A percentile compares a stretch with the other conserved stretches of the same genome.
Evolutionary conservation across 257 asterid species (phyloP).

Genomic region (Solanum microdontum): DNA sequence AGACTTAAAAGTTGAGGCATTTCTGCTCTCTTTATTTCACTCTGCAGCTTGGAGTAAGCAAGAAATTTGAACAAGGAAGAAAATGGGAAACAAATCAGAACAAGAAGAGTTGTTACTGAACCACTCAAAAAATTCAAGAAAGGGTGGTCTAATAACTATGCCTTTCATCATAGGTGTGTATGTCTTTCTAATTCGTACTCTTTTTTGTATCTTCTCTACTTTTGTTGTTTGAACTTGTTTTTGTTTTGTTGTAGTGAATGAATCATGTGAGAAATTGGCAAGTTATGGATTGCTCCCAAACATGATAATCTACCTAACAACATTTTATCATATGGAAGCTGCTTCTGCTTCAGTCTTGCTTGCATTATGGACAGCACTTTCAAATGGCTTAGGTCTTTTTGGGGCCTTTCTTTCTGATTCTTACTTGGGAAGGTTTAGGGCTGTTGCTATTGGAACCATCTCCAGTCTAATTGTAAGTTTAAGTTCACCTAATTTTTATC

Average conservation of each 20-base stretch:
- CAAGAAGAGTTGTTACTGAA: neutral
- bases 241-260: conserved; percentile 4
- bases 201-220: neutral
- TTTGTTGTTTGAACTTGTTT: neutral
- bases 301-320: conserved; percentile 9
- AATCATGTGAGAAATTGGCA: conserved; percentile 10
- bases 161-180: conserved; percentile 2
- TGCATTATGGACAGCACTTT: conserved; percentile 4
- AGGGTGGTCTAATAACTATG: conserved; percentile 6
- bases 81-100: neutral
- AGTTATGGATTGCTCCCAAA: conserved; percentile 5
- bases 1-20: neutral
- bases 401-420: conserved; percentile 12
- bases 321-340: neutral
- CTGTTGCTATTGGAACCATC: conserved; percentile 4
- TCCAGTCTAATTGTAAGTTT: neutral
- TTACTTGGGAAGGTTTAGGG: conserved; percentile 6
- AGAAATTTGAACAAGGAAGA: neutral
- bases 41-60: neutral
- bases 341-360: conserved; percentile 2
- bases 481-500: neutral
- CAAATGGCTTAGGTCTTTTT: conserved; percentile 5
- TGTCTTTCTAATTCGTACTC: neutral
- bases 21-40: neutral
- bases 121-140: neutral